Evolutionary conservation across 306 rosid species (phyloP).

Genomic region (Erythrophleum fordii): DNA sequence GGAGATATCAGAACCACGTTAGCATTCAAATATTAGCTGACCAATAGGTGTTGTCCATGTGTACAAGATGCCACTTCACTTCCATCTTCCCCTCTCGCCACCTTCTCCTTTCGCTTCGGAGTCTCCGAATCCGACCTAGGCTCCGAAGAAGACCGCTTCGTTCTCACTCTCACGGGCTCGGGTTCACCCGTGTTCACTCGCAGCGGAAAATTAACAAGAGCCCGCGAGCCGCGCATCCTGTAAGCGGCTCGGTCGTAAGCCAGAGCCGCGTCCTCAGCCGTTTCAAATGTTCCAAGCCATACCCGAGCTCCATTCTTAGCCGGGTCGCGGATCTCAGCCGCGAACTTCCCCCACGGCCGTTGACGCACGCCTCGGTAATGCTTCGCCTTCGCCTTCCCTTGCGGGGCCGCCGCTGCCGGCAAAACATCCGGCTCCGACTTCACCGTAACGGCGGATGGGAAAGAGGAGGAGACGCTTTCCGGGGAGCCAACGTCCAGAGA

Average conservation of each 20-base stretch:
- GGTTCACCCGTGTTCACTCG: constrained; percentile 90
- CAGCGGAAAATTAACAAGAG: constrained; percentile 82
- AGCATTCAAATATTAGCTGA: not conserved
- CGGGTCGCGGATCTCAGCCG: constrained; percentile 96
- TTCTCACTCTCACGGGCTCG: constrained; percentile 75
- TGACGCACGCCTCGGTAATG: constrained; percentile 92
- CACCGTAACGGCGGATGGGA: not conserved
- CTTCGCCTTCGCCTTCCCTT: constrained; percentile 55
- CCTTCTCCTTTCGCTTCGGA: constrained; percentile 50
- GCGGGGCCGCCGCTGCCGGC: not conserved
- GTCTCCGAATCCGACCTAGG: constrained; percentile 35
- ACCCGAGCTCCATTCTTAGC: constrained; percentile 92
- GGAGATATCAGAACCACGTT: not conserved
- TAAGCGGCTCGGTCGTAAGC: constrained; percentile 95
- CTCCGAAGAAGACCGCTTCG: constrained; percentile 66
- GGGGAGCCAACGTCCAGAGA: constrained; percentile 37
- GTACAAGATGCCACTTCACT: not conserved
- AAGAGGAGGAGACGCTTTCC: not conserved
- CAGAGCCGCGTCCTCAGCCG: constrained; percentile 95
- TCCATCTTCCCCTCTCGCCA: not conserved
- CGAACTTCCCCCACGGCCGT: constrained; percentile 97
- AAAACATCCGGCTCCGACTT: constrained; percentile 57
- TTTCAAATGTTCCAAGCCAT: constrained; percentile 94
- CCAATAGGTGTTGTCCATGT: not conserved
- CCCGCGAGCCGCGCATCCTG: constrained; percentile 86